Evolutionary conservation across 768 basidiomycete genomes (phyloP).

Genomic region (Pleurotus tuber-regium): DNA sequence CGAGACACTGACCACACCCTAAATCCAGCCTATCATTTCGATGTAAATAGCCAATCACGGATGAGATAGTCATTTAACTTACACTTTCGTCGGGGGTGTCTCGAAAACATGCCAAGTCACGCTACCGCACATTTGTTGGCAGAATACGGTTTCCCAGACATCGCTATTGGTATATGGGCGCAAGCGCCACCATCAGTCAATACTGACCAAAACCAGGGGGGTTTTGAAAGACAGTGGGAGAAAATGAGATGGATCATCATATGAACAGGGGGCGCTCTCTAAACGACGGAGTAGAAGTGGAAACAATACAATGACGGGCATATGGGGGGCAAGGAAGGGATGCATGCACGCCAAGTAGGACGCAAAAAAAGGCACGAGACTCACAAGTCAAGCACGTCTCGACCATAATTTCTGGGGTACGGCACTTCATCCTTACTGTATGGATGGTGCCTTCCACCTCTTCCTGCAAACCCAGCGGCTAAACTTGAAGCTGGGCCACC

Average conservation of each 20-base stretch:
- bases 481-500: conserved; percentile 22
- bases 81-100: conserved; percentile 61
- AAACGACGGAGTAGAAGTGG: background rate
- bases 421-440: conserved; percentile 51
- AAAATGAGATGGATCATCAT: background rate
- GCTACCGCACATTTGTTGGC: conserved; percentile 52
- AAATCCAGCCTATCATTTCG: conserved; percentile 53
- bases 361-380: conserved; percentile 25
- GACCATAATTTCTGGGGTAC: conserved; percentile 67
- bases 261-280: background rate
- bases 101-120: conserved; percentile 66
- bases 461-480: conserved; percentile 14
- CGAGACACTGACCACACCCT: conserved; percentile 57
- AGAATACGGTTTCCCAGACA: conserved; percentile 63
- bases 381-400: conserved; percentile 64
- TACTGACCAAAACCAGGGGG: conserved; percentile 10
- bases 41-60: conserved; percentile 12
- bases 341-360: conserved; percentile 1
- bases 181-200: conserved; percentile 16
- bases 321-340: conserved; percentile 3
- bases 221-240: background rate
- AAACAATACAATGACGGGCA: background rate
- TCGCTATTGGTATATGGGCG: conserved; percentile 49
- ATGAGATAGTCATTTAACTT: conserved; percentile 21
- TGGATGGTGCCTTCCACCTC: conserved; percentile 60